These are phyloP conservation scores for Brassica juncea DNA, from an alignment of 345 rosid genomes.

Conservation along the genomic window DNA sequence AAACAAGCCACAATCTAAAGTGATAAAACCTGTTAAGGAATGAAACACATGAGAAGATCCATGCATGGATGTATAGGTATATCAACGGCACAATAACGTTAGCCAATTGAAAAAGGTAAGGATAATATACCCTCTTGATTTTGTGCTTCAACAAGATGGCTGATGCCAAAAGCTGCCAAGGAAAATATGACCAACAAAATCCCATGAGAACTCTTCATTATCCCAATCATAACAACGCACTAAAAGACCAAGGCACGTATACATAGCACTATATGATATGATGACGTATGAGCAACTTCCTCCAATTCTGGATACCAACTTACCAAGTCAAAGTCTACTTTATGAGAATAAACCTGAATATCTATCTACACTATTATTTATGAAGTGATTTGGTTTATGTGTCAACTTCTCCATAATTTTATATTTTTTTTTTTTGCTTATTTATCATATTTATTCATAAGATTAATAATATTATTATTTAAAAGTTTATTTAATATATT, in stretches of 20 bases:
- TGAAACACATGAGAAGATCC: background rate
- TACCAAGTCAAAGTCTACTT: conserved; percentile 6
- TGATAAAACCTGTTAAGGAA: conserved; percentile 41
- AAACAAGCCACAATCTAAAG: conserved; percentile 45
- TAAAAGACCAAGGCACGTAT: background rate
- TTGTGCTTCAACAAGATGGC: conserved; percentile 35
- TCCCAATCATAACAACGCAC: background rate
- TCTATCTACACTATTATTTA: too few species aligned
- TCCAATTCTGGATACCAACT: background rate
- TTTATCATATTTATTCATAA: too few species aligned
- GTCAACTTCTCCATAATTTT: too few species aligned
- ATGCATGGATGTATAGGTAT: background rate
- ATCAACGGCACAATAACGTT: background rate
- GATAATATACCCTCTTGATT: conserved; percentile 40
- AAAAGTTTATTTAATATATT: too few species aligned
- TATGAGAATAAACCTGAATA: background rate
- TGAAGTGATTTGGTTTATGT: too few species aligned
- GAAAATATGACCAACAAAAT: background rate
- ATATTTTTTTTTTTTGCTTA: too few species aligned
- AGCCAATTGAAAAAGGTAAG: background rate
- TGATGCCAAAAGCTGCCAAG: conserved; percentile 1
- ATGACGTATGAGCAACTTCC: background rate
- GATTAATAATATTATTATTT: too few species aligned
- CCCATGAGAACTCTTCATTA: conserved; percentile 12
- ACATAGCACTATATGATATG: background rate